Percentiles rank a stretch among this genome's conserved stretches.
Evolutionary conservation across 306 rosid genomes (phyloP).

Genomic region (Vigna hirtella): DNA sequence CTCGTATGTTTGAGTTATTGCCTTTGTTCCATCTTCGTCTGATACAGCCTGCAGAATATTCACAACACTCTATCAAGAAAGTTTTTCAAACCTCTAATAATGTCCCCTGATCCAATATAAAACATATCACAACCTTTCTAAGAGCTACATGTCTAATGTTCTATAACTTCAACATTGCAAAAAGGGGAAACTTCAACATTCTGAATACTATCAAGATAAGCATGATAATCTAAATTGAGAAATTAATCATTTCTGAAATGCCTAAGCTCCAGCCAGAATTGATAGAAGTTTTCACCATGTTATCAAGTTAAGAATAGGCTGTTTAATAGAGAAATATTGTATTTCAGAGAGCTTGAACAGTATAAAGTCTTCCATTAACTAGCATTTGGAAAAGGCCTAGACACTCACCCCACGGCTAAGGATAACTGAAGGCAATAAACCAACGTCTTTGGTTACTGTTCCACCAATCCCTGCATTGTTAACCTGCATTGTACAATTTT

Average conservation of each 20-base stretch:
- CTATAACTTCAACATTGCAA: too few species aligned
- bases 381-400: neutral
- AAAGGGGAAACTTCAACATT: too few species aligned
- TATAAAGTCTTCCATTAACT: neutral
- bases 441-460: neutral
- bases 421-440: neutral
- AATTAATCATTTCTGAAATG: too few species aligned
- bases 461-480: constrained; percentile 65
- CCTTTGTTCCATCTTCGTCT: neutral
- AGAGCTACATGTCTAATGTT: too few species aligned
- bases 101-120: neutral
- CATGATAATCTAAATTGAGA: too few species aligned
- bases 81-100: neutral
- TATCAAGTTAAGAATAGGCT: neutral
- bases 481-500: constrained; percentile 39
- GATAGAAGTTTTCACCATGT: neutral
- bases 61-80: neutral
- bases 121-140: neutral
- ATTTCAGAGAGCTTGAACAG: neutral
- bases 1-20: constrained; percentile 44
- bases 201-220: too few species aligned
- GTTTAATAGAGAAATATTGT: neutral
- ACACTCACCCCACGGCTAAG: constrained; percentile 4
- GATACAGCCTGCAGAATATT: constrained; percentile 39
- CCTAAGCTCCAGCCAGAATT: neutral